Evolutionary conservation across 495 filamentous ascomycete species (phyloP).

Genomic region (Xylaria grammica): DNA sequence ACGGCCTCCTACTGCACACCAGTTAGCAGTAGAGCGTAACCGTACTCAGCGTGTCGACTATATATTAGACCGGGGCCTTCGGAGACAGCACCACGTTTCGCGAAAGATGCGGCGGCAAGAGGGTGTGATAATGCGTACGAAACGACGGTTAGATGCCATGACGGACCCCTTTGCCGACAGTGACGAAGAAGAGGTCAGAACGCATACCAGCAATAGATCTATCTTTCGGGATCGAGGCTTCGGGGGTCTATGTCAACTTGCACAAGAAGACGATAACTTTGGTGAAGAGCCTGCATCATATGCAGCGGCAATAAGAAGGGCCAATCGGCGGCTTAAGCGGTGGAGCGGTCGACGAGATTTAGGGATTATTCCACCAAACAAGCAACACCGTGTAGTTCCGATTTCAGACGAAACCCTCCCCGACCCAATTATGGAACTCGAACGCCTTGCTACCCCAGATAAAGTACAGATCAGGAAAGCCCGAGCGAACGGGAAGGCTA

Average conservation of each 20-base stretch:
- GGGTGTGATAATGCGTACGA: constrained; percentile 70
- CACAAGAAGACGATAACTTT: constrained; percentile 72
- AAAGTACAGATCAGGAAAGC: constrained; percentile 34
- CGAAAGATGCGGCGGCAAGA: constrained; percentile 63
- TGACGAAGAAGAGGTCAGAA: constrained; percentile 68
- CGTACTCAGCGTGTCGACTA: constrained; percentile 86
- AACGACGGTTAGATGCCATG: constrained; percentile 68
- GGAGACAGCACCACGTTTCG: constrained; percentile 63
- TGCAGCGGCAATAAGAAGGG: constrained; percentile 72
- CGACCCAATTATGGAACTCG: constrained; percentile 27
- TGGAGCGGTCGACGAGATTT: constrained; percentile 61
- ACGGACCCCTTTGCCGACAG: constrained; percentile 77
- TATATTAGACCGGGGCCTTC: constrained; percentile 77
- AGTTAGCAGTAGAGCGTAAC: constrained; percentile 89
- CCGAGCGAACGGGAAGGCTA: constrained; percentile 23
- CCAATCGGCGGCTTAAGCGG: constrained; percentile 70
- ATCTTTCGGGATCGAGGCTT: constrained; percentile 61
- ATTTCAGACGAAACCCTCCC: constrained; percentile 32
- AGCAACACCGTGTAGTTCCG: constrained; percentile 35
- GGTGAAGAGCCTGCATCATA: constrained; percentile 79
- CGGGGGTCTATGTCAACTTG: constrained; percentile 71
- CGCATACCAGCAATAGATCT: constrained; percentile 25
- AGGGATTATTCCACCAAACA: constrained; percentile 49
- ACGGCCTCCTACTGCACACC: constrained; percentile 88
- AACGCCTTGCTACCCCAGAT: constrained; percentile 20